phyloP scores from a whole-genome alignment of 2,329 filamentous ascomycete genomes.

The Pleochaeta shiraiana region DNA sequence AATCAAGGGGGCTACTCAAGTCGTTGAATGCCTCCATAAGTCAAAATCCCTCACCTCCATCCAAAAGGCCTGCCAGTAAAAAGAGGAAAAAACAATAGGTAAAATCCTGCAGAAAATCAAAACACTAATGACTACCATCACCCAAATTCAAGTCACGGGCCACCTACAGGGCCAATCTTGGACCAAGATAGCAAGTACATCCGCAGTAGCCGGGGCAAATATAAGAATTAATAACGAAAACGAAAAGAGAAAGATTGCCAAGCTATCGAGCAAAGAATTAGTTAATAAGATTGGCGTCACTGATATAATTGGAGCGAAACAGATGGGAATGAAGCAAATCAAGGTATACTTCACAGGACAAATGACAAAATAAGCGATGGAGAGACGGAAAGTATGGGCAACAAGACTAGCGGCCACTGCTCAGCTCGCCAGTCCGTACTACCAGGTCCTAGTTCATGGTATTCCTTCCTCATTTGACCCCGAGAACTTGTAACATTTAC shows the following conservation, averaged over 20 bases:
- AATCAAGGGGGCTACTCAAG: neutral
- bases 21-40: neutral
- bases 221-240: neutral
- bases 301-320: neutral
- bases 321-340: neutral
- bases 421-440: neutral
- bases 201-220: neutral
- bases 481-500: neutral
- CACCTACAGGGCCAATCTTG: neutral
- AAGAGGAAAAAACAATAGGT: neutral
- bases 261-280: neutral
- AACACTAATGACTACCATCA: neutral
- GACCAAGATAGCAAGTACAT: neutral
- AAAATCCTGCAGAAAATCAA: neutral
- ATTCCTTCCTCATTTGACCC: neutral
- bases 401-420: neutral
- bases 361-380: neutral
- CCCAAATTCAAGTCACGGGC: neutral
- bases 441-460: neutral
- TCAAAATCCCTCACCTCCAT: neutral
- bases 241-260: neutral
- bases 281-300: neutral
- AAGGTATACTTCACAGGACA: neutral
- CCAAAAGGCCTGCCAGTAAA: neutral
- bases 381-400: neutral